Evolutionary conservation across 2,329 filamentous ascomycete species (phyloP), one percentile per base, ranked within the genome.

Genomic region (Microsporum ferrugineum): DNA sequence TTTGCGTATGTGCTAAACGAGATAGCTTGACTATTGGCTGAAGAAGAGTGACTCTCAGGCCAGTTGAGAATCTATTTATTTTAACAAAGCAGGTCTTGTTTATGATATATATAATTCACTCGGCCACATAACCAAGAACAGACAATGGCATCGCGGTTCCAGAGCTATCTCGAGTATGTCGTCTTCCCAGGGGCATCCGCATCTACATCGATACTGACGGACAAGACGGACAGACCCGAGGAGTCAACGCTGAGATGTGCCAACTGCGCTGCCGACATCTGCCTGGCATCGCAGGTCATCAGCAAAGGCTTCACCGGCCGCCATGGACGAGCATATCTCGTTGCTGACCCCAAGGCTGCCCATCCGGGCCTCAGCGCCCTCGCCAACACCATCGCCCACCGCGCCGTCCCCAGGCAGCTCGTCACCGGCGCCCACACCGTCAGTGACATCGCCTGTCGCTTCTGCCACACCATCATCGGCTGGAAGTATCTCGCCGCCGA

Each of bases 401-500:
- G 78, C 57, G 75, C 83, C 6, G 79, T 83, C 0, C 76, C 82
- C 12, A 73, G 84, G 1, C 80, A 84, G 65, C 76, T 86, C 1
- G 83, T 86, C 43, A 86, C 84, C 1, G 84, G 84, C 55, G 78
- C 79, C 6, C 84, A 86, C 65, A 85, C 82, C 0, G 84, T 86
- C 5, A 78, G 78, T 61, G 84, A 86, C 63, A 79, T 86, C 49
- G 79, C 73, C 64, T 86, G 84, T 66, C 71, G 75, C 2, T 75
- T 78, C 55, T 86, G 84, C 64, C 81, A 79, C 1, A 78, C 69
- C 60, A 77, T 83, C 39, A 67, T 86, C 23, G 84, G 84, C 1
- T 86, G 84, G 84, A 86, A 86, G 70, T 86, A 86, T 67, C 78
- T 86, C 29, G 77, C 78, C 23, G 84, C 84, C 0, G 82, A 83